Evolutionary conservation across 2,329 filamentous ascomycete species (phyloP), one percentile per base, ranked within the genome.

Genomic region (Diaporthe citriasiana): DNA sequence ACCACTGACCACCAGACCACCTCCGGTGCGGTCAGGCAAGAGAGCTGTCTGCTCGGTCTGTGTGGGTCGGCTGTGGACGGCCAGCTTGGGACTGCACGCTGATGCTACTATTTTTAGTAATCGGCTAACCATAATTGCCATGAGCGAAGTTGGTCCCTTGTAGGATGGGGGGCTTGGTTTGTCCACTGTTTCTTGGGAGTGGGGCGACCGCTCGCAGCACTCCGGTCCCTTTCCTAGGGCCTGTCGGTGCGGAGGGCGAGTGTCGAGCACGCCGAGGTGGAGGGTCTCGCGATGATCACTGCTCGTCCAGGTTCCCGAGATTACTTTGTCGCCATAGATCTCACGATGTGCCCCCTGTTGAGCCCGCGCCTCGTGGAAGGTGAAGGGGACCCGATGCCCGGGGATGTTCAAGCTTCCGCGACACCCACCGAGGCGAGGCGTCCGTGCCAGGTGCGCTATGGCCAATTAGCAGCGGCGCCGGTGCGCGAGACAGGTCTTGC

Each of bases 401-500:
- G 63, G 33, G 33, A 40, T 30, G 33, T 38, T 40, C 63, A 68
- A 68, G 63, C 63, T 50, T 68, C 63, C 63, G 63, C 47, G 63
- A 68, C 47, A 68, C 47, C 63, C 63, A 68, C 63, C 63, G 63
- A 68, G 63, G 63, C 63, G 47, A 53, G 33, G 47, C 30, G 63
- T 68, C 63, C 47, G 63, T 68, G 63, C 63, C 33, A 40, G 63
- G 63, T 53, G n/a, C 63, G 63, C 63, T 8, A 68, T 22, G 63
- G 38, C 63, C 63, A 68, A 68, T 68, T 68, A 68, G 63, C 63
- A 53, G 63, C 63, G n/a, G 63, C 42, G 69, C 69, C 69, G 57
- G 69, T 60, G 56, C 42, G 69, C 69, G 56, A 71, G 69, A 71
- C 69, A 63, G 55, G 69, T 71, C 69, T 71, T 63, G 69, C 69